Evolutionary conservation across 176 grass and related monocot species (phyloP).

Genomic region (Rhipidocladum racemiflorum): DNA sequence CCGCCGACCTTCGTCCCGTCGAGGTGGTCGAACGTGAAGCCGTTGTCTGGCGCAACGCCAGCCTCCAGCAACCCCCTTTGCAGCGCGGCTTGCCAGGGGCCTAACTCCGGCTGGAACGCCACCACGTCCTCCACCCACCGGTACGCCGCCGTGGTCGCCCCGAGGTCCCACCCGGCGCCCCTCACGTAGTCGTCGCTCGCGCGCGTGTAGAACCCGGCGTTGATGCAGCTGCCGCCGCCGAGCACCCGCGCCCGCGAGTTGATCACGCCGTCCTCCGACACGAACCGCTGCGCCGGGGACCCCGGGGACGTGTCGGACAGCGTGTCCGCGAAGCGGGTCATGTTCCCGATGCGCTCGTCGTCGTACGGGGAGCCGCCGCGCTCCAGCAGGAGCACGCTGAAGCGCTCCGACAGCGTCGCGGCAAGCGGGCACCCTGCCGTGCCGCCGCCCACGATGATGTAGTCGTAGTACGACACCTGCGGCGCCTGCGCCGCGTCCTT

Average conservation of each 20-base stretch:
- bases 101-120: slow-evolving; percentile 54
- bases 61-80: slow-evolving; percentile 55
- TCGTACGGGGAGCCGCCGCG: slow-evolving; percentile 77
- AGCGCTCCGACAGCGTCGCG: slow-evolving; percentile 58
- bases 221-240: slow-evolving; percentile 83
- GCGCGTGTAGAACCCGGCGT: slow-evolving; percentile 89
- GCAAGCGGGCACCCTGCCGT: slow-evolving; percentile 81
- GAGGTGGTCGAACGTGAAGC: slow-evolving; percentile 67
- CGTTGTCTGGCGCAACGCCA: slow-evolving; percentile 53
- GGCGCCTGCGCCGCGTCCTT: slow-evolving; percentile 58
- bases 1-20: slow-evolving; percentile 64
- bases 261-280: slow-evolving; percentile 82
- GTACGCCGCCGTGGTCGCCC: slow-evolving; percentile 46
- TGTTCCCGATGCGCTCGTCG: slow-evolving; percentile 57
- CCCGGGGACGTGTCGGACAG: slow-evolving; percentile 60
- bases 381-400: slow-evolving; percentile 69
- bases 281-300: slow-evolving; percentile 74
- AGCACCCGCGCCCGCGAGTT: slow-evolving; percentile 76
- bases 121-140: slow-evolving; percentile 71
- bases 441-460: slow-evolving; percentile 85
- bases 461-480: slow-evolving; percentile 54
- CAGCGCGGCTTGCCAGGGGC: slow-evolving; percentile 53
- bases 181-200: slow-evolving; percentile 47
- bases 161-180: slow-evolving; percentile 44
- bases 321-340: slow-evolving; percentile 54